Evolutionary conservation across 768 basidiomycete species (phyloP).

Genomic region (Lactarius indigo): DNA sequence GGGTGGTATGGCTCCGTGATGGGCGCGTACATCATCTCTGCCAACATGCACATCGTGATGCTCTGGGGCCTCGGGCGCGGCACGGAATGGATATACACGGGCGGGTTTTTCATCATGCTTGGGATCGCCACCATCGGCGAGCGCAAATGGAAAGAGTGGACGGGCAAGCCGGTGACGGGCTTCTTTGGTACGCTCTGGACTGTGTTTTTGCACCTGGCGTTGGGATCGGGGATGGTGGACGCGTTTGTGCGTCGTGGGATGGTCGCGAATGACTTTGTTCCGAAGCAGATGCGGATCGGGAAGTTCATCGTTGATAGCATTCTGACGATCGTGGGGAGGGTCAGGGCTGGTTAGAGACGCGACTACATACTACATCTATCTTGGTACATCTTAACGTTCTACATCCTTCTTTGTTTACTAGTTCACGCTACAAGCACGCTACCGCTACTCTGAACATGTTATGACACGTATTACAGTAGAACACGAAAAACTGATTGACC

Average conservation of each 20-base stretch:
- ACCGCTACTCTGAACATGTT: neutral
- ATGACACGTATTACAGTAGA: slow-evolving; percentile 31
- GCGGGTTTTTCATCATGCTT: slow-evolving; percentile 57
- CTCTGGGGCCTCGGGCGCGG: slow-evolving; percentile 60
- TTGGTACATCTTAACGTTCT: neutral
- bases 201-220: slow-evolving; percentile 42
- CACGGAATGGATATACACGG: slow-evolving; percentile 41
- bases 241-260: slow-evolving; percentile 24
- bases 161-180: slow-evolving; percentile 48
- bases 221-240: slow-evolving; percentile 32
- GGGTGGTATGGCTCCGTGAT: slow-evolving; percentile 51
- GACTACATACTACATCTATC: neutral
- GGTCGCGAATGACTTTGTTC: slow-evolving; percentile 16
- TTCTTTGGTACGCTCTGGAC: slow-evolving; percentile 53
- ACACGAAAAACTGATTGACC: neutral
- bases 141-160: slow-evolving; percentile 40
- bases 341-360: slow-evolving; percentile 1
- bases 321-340: neutral
- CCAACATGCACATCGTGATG: slow-evolving; percentile 54
- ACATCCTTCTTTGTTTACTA: neutral
- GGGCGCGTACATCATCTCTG: slow-evolving; percentile 60
- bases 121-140: slow-evolving; percentile 54
- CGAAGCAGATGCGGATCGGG: slow-evolving; percentile 12
- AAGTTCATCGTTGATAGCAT: slow-evolving; percentile 12
- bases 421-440: neutral